Percentiles rank a stretch among this genome's conserved stretches.
phyloP scores from a whole-genome alignment of 495 filamentous ascomycete genomes.

The Parmelia sp. region DNA sequence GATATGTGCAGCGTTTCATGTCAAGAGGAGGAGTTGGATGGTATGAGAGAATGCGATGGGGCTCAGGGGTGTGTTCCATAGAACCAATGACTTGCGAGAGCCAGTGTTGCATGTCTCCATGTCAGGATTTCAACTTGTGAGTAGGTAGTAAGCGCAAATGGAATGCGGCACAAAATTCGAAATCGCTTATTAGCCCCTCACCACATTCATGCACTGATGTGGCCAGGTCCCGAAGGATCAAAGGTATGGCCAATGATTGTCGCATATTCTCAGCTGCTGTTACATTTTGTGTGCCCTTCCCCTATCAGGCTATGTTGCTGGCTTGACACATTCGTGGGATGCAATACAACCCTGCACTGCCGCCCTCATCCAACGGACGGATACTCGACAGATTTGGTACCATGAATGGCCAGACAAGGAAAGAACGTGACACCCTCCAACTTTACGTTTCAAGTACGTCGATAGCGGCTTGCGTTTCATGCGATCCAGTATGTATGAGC shows the following conservation, averaged over 20 bases:
- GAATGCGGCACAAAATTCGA: neutral
- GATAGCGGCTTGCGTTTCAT: neutral
- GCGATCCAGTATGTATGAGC: neutral
- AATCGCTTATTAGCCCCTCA: neutral
- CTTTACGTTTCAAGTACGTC: neutral
- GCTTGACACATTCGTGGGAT: neutral
- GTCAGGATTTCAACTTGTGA: neutral
- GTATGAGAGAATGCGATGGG: neutral
- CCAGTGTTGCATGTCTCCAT: neutral
- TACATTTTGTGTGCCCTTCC: neutral
- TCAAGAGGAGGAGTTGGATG: neutral
- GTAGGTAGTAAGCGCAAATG: neutral
- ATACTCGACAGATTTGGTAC: neutral
- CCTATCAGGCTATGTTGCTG: neutral
- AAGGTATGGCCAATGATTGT: neutral
- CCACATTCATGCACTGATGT: neutral
- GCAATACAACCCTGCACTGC: neutral
- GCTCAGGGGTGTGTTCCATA: neutral
- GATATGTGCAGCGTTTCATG: neutral
- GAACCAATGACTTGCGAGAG: neutral
- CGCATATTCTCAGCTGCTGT: neutral
- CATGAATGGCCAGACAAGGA: neutral
- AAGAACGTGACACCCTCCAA: neutral
- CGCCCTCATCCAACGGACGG: neutral
- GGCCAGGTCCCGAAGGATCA: neutral